Percentiles rank a stretch among this genome's conserved stretches.
These are phyloP conservation scores for Colletotrichum tanaceti DNA, from an alignment of 2,329 filamentous ascomycete species.

Conservation along the genomic window DNA sequence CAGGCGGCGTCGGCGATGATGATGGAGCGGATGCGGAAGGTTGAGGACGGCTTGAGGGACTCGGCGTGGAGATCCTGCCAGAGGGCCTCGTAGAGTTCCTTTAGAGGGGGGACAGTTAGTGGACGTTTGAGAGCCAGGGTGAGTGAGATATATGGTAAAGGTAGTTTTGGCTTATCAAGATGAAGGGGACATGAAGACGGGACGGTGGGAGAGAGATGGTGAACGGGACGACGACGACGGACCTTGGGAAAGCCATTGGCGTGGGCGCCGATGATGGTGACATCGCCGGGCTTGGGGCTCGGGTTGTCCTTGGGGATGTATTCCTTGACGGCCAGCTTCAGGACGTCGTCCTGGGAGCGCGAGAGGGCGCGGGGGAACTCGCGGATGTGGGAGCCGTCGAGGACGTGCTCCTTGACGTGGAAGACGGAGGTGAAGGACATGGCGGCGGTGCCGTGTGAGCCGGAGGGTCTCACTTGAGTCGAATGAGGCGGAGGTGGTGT, in stretches of 20 bases:
- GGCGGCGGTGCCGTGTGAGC: background rate
- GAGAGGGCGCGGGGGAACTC: slow-evolving; percentile 82
- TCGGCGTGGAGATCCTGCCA: slow-evolving; percentile 83
- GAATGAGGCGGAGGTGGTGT: background rate
- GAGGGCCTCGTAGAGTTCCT: slow-evolving; percentile 92
- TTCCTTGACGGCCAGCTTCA: slow-evolving; percentile 85
- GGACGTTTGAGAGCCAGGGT: background rate
- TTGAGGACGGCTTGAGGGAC: slow-evolving; percentile 57
- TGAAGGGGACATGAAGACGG: background rate
- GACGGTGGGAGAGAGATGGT: too few relatives aligned
- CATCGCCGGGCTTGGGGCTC: slow-evolving; percentile 75
- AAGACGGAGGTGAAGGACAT: slow-evolving; percentile 59
- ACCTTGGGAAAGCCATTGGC: slow-evolving; percentile 95
- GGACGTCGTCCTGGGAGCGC: slow-evolving; percentile 77
- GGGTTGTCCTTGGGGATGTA: slow-evolving; percentile 82
- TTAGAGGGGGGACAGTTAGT: slow-evolving; percentile 1
- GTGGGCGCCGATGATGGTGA: slow-evolving; percentile 88
- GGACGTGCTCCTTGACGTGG: slow-evolving; percentile 77
- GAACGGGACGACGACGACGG: too few relatives aligned
- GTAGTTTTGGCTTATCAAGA: background rate
- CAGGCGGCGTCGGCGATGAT: slow-evolving; percentile 93
- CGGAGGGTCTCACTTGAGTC: background rate
- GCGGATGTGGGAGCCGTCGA: slow-evolving; percentile 82
- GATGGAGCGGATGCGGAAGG: slow-evolving; percentile 80
- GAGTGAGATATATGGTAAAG: slow-evolving; percentile 5